Conservation (phyloP, 129 eudicot genomes). For the Flaveria ramosissima region DNA sequence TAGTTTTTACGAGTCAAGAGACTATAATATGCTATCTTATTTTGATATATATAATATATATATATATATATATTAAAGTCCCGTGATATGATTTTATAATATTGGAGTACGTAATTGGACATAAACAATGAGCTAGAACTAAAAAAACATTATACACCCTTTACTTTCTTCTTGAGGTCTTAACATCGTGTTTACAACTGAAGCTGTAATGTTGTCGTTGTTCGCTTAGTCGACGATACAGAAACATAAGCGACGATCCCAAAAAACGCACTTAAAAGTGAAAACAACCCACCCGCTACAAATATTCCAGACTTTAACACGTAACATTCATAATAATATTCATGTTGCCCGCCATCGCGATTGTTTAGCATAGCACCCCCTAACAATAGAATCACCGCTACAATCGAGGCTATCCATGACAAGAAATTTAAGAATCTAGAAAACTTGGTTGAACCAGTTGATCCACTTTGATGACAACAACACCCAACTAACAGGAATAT, state of each 20-base stretch:
- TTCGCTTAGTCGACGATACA: constrained; percentile 11
- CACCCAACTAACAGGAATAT: constrained; percentile 2
- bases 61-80: too few species aligned
- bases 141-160: too few species aligned
- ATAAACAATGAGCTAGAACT: too few species aligned
- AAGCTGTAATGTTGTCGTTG: neutral
- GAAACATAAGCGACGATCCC: constrained; percentile 30
- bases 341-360: neutral
- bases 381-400: constrained; percentile 21
- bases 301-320: constrained; percentile 15
- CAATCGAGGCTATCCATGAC: constrained; percentile 17
- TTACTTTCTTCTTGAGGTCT: neutral
- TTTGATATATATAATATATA: too few species aligned
- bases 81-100: too few species aligned
- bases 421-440: neutral
- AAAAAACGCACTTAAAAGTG: constrained; percentile 23
- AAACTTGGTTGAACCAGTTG: neutral
- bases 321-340: neutral
- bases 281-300: constrained; percentile 23
- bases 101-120: too few species aligned
- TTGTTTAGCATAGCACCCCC: neutral
- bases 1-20: too few species aligned
- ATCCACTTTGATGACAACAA: constrained; percentile 10
- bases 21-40: too few species aligned
- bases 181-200: neutral